These are phyloP conservation scores for Botrytis cinerea DNA, from an alignment of 2,329 filamentous ascomycete species.

Conservation along the genomic window DNA sequence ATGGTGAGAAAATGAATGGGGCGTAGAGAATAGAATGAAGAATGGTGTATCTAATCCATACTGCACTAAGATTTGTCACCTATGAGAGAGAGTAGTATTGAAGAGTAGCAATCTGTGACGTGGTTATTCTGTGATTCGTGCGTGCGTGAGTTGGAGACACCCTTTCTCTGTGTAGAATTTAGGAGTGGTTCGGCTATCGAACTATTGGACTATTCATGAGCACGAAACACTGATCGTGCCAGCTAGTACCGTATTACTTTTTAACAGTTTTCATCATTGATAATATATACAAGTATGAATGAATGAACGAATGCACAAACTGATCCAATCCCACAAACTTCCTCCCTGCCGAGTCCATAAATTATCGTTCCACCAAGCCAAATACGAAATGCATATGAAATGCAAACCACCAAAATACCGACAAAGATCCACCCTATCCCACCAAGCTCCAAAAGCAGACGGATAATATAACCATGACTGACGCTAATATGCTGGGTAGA, in stretches of 20 bases:
- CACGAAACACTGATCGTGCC: neutral
- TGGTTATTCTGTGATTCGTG: neutral
- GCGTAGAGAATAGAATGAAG: neutral
- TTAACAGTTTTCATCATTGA: neutral
- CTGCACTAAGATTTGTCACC: neutral
- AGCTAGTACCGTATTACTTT: neutral
- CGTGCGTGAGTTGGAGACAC: neutral
- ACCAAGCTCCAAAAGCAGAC: neutral
- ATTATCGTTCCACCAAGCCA: neutral
- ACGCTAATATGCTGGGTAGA: slow-evolving; percentile 9
- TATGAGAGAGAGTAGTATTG: neutral
- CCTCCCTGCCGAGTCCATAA: neutral
- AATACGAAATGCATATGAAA: neutral
- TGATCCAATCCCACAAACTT: neutral
- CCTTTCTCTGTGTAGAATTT: neutral
- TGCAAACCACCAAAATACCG: neutral
- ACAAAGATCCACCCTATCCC: neutral
- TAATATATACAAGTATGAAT: neutral
- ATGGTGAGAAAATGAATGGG: neutral
- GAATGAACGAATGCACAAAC: neutral
- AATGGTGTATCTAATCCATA: neutral
- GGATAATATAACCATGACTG: neutral
- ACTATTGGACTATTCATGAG: no score
- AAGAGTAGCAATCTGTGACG: neutral
- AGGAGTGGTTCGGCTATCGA: neutral